Conservation (phyloP, 2,329 filamentous ascomycete species). For the Ceratocystiopsis sp. region DNA sequence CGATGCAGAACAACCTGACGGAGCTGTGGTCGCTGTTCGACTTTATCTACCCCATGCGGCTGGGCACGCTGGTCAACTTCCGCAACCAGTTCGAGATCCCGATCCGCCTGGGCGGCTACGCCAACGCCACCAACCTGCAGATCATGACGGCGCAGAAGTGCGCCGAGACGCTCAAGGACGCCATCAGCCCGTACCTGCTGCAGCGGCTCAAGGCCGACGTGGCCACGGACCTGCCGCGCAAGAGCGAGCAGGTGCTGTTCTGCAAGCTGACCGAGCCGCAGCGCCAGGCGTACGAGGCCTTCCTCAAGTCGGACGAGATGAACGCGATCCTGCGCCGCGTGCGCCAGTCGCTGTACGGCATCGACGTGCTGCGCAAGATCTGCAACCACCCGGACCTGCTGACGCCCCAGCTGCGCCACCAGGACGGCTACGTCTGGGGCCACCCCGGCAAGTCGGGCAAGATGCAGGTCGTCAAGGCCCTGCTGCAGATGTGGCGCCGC, state of each 20-base stretch:
- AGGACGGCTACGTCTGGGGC: slow-evolving; percentile 60
- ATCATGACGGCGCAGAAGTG: slow-evolving; percentile 91
- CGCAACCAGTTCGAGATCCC: slow-evolving; percentile 84
- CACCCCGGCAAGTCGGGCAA: slow-evolving; percentile 70
- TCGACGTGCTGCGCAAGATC: slow-evolving; percentile 86
- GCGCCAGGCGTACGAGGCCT: slow-evolving; percentile 62
- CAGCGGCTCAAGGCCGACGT: slow-evolving; percentile 91
- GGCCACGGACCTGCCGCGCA: slow-evolving; percentile 81
- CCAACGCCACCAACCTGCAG: slow-evolving; percentile 84
- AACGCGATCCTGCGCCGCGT: slow-evolving; percentile 59
- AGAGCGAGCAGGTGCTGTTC: slow-evolving; percentile 90
- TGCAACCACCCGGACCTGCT: slow-evolving; percentile 92
- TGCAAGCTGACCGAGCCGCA: slow-evolving; percentile 78
- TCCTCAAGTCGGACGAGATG: slow-evolving; percentile 71
- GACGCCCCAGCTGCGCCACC: slow-evolving; percentile 38
- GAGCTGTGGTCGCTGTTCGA: slow-evolving; percentile 97
- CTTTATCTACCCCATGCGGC: slow-evolving; percentile 89
- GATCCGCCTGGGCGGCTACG: slow-evolving; percentile 84
- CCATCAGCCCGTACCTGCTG: slow-evolving; percentile 82
- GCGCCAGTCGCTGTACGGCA: slow-evolving; percentile 69
- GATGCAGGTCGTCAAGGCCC: slow-evolving; percentile 81
- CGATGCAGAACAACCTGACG: slow-evolving; percentile 90
- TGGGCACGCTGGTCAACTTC: slow-evolving; percentile 84
- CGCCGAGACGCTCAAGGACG: slow-evolving; percentile 82
- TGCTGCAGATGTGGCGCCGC: slow-evolving; percentile 77